Conservation (phyloP, 306 rosid species). For the Quercus variabilis region DNA sequence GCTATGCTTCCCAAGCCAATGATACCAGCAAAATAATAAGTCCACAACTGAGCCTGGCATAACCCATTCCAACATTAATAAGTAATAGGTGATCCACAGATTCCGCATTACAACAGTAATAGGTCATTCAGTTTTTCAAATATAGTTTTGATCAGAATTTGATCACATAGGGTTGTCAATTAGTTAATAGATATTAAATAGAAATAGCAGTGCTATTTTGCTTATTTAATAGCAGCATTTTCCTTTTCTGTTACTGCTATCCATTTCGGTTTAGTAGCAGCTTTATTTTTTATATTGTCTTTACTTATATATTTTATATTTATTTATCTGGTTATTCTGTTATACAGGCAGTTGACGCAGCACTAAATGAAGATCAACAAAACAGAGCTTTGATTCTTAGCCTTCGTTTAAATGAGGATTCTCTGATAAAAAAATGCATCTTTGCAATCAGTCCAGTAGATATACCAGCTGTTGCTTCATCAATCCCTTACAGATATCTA, state of each 20-base stretch:
- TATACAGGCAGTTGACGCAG: conserved; percentile 79
- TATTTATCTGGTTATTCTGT: conserved; percentile 11
- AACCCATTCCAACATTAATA: too few species aligned
- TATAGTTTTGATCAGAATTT: conserved; percentile 1
- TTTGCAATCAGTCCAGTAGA: conserved; percentile 63
- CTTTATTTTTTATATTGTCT: neutral
- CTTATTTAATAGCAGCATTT: neutral
- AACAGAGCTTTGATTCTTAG: conserved; percentile 81
- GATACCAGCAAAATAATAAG: too few species aligned
- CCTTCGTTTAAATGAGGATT: conserved; percentile 78
- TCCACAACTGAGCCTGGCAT: too few species aligned
- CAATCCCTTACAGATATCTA: conserved; percentile 67
- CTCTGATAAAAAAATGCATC: conserved; percentile 64
- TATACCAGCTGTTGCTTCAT: conserved; percentile 55
- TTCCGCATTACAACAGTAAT: too few species aligned
- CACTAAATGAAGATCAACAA: conserved; percentile 60
- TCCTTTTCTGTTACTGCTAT: conserved; percentile 7
- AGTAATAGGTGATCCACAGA: too few species aligned
- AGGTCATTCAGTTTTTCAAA: neutral
- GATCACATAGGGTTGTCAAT: neutral
- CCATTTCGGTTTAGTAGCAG: neutral
- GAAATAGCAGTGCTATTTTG: neutral
- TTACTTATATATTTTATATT: neutral
- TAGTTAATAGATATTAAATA: neutral
- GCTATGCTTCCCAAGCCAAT: too few species aligned